Evolutionary conservation across 176 grass and related monocot genomes (phyloP).

Genomic region (Oryza glaberrima): DNA sequence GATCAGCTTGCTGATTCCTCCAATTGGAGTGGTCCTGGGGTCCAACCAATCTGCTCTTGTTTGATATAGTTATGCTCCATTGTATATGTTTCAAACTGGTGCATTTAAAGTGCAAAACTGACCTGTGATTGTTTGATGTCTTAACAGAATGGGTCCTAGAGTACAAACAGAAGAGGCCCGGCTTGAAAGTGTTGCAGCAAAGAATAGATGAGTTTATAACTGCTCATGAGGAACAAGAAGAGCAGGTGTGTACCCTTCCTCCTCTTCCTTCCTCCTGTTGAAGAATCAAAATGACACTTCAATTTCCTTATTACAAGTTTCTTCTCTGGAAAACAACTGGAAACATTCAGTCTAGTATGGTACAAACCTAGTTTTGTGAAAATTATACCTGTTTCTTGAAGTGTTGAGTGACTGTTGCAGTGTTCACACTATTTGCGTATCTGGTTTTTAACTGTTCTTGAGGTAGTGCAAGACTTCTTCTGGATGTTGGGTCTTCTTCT

Average conservation of each 20-base stretch:
- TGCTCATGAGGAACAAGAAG: slow-evolving; percentile 79
- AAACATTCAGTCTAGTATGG: background rate
- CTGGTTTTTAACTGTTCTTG: slow-evolving; percentile 12
- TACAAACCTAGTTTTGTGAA: background rate
- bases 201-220: slow-evolving; percentile 90
- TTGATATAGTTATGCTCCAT: slow-evolving; percentile 20
- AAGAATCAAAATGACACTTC: background rate
- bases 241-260: slow-evolving; percentile 53
- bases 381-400: slow-evolving; percentile 1
- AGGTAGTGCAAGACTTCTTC: background rate
- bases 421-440: background rate
- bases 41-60: background rate
- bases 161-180: slow-evolving; percentile 74
- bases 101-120: slow-evolving; percentile 25
- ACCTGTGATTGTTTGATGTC: slow-evolving; percentile 18
- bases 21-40: background rate
- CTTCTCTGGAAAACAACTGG: background rate
- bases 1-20: slow-evolving; percentile 7
- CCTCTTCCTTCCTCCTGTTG: background rate
- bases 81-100: slow-evolving; percentile 16
- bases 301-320: slow-evolving; percentile 16
- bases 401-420: background rate
- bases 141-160: slow-evolving; percentile 83
- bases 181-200: slow-evolving; percentile 76
- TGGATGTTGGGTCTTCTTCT: background rate